Evolutionary conservation across 345 rosid genomes (phyloP).

Genomic region (Rhodamnia rubescens): DNA sequence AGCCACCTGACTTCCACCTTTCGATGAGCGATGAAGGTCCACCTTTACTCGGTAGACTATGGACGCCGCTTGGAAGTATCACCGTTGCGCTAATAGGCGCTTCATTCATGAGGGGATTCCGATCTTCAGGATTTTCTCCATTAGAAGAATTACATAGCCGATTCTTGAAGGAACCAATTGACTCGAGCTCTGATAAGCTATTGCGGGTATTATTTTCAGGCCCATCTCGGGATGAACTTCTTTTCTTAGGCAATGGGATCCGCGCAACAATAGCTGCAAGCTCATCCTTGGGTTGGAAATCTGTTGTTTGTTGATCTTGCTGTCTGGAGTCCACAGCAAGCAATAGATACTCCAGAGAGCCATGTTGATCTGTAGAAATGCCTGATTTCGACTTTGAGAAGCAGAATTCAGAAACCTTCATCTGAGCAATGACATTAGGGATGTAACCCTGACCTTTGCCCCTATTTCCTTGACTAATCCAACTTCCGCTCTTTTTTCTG

Average conservation of each 20-base stretch:
- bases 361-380: slow-evolving; percentile 14
- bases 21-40: slow-evolving; percentile 84
- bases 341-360: slow-evolving; percentile 57
- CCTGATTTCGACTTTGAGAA: slow-evolving; percentile 12
- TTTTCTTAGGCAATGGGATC: slow-evolving; percentile 24
- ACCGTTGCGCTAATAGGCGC: slow-evolving; percentile 32
- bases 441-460: slow-evolving; percentile 50
- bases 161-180: slow-evolving; percentile 7
- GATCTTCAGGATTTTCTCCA: slow-evolving; percentile 11
- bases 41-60: slow-evolving; percentile 74
- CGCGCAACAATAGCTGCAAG: slow-evolving; percentile 78
- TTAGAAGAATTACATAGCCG: background rate
- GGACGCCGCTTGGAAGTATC: slow-evolving; percentile 84
- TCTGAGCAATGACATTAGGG: slow-evolving; percentile 59
- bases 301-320: slow-evolving; percentile 25
- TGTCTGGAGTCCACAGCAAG: slow-evolving; percentile 41
- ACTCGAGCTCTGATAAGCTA: slow-evolving; percentile 1
- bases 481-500: slow-evolving; percentile 60
- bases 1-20: slow-evolving; percentile 87
- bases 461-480: slow-evolving; percentile 65
- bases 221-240: slow-evolving; percentile 12
- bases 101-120: slow-evolving; percentile 7
- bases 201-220: slow-evolving; percentile 11
- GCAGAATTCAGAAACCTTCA: slow-evolving; percentile 60
- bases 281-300: slow-evolving; percentile 57